Evolutionary conservation across 2,329 filamentous ascomycete species (phyloP), one percentile per base, ranked within the genome.

Genomic region (Monosporascus sp.): DNA sequence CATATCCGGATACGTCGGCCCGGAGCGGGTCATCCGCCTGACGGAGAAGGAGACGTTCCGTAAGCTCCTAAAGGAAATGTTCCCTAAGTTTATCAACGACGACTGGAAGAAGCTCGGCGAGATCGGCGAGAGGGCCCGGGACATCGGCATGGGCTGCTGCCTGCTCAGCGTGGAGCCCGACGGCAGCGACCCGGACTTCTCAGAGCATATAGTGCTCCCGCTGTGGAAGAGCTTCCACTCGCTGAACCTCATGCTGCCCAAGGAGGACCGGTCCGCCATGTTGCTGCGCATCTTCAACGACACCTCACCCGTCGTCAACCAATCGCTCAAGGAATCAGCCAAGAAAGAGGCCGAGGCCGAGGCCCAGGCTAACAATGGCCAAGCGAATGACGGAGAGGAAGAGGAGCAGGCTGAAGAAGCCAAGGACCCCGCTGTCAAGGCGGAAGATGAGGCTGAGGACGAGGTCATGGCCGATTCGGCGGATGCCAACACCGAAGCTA

Each of bases 211-310:
- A 83, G 89, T 93, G 1, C 79, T 99, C 18, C 94, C 94, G 3
- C 76, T 99, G 27, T 99, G 94, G 94, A 88, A 95, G 73, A 95
- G 91, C 68, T 82, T 96, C 56, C 86, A 92, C 62, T 93, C 88
- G 20, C 79, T 97, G 54, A 99, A 99, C 70, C 82, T 99, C 51
- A 99, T 99, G 94, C 78, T 99, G 66, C 93, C 94, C 49, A 99
- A 99, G 76, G 94, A 99, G 70, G 94, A 99, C 60, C 84, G 94
- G 17, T 87, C 85, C 24, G 94, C 94, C 1, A 95, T 97, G 90
- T 75, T 97, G 62, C 77, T 97, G 58, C 81, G 94, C 22, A 78
- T 99, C 56, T 99, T 87, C 75, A 95, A 97, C 67, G 93, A 97
- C 62, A 87, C 87, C 27, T 87, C 89, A 0, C 90, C 90, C 4